Evolutionary conservation across 2,329 filamentous ascomycete genomes (phyloP).

Genomic region (Colletotrichum eremochloae): DNA sequence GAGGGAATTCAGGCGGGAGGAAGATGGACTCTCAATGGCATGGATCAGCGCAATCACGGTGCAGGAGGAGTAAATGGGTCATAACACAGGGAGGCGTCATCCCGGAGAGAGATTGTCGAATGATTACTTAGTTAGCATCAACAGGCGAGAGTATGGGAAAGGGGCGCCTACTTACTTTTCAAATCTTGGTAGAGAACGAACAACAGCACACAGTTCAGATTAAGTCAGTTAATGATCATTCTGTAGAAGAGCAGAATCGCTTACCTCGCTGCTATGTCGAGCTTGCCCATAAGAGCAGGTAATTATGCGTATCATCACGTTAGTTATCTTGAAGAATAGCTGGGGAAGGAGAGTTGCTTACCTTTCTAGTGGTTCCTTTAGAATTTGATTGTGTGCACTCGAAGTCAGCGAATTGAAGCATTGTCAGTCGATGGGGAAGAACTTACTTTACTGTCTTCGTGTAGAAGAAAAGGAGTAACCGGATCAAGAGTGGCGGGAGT

Average conservation of each 20-base stretch:
- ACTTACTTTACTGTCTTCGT: not conserved
- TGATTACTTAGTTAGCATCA: too few relatives aligned
- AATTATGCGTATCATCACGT: not conserved
- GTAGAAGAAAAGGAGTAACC: not conserved
- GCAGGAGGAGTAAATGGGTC: too few relatives aligned
- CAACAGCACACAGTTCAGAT: not conserved
- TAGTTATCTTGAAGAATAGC: not conserved
- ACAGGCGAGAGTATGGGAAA: not conserved
- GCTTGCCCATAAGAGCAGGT: not conserved
- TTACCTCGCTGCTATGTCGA: not conserved
- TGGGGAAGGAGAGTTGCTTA: not conserved
- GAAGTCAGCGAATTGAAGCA: not conserved
- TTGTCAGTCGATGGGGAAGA: not conserved
- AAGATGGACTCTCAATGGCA: not conserved
- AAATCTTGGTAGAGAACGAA: too few relatives aligned
- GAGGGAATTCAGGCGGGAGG: not conserved
- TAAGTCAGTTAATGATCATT: not conserved
- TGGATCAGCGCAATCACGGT: not conserved
- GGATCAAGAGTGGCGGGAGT: constrained; percentile 1
- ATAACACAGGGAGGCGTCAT: not conserved
- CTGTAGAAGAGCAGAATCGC: not conserved
- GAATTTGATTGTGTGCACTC: too few relatives aligned
- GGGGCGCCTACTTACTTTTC: not conserved
- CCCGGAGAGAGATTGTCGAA: not conserved
- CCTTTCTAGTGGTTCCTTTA: not conserved